A percentile compares a stretch with the other conserved stretches of the same genome.
Conservation (phyloP, 2,329 filamentous ascomycete genomes). For the Aspergillus amoenus region DNA sequence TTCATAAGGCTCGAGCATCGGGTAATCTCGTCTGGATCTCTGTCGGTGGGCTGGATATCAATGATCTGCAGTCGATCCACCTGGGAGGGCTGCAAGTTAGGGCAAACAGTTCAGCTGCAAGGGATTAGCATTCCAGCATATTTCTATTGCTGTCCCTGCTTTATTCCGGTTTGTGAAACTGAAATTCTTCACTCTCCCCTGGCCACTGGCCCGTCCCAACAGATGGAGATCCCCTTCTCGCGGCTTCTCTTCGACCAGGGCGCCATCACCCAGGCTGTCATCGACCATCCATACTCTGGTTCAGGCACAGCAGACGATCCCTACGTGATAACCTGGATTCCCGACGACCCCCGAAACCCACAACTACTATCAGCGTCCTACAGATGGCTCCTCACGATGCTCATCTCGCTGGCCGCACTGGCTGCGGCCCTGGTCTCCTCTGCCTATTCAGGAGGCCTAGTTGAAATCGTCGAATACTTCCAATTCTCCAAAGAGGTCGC, state of each 20-base stretch:
- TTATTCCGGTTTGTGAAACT: too few species aligned
- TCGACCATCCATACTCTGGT: constrained; percentile 8
- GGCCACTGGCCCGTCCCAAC: too few species aligned
- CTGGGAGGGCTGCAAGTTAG: too few species aligned
- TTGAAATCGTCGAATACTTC: constrained; percentile 9
- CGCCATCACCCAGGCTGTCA: not conserved
- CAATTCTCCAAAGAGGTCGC: constrained; percentile 8
- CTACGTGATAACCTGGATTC: constrained; percentile 10
- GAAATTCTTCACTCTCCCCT: too few species aligned
- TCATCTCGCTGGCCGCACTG: constrained; percentile 4
- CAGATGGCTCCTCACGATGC: constrained; percentile 3
- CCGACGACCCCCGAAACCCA: constrained; percentile 11
- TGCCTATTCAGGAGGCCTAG: constrained; percentile 5
- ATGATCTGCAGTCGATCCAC: too few species aligned
- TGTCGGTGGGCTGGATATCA: too few species aligned
- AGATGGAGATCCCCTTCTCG: not conserved
- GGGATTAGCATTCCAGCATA: too few species aligned
- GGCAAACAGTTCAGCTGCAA: too few species aligned
- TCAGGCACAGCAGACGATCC: constrained; percentile 10
- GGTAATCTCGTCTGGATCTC: too few species aligned
- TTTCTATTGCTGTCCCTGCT: too few species aligned
- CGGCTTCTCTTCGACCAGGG: not conserved
- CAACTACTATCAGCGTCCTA: not conserved
- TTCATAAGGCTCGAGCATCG: too few species aligned
- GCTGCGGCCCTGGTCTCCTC: constrained; percentile 10